Base-by-base conservation (phyloP, 2,329 filamentous ascomycete species). In the Sarocladium strictum region DNA sequence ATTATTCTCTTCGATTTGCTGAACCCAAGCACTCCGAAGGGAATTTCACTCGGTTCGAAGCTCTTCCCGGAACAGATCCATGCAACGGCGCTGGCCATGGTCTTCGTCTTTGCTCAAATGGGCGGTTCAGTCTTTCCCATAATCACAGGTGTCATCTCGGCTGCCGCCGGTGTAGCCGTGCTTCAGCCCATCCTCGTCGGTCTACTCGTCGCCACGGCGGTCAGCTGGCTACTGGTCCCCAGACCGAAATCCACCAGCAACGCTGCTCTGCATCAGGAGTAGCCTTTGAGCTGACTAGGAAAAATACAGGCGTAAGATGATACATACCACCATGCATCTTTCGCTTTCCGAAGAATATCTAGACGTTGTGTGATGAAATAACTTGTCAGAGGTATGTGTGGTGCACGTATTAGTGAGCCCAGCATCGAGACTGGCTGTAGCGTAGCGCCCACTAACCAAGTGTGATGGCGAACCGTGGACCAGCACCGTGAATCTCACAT, bases 101-200 rank as follows among this genome's bases (percentile, higher is more conserved):
- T 83, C 2, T 84, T 84, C 56, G 76, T 83, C 0, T 69, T 81
- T 19, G 78, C 78, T 0, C 80, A 83, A 60, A 71, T 79, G 3
- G 80, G 79, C 1, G 79, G 78, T 0, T 75, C 77, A 0, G 59
- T 81, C 0, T 83, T 83, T 55, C 80, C 81, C 0, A 74, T 79
- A 2, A 58, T 83, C 2, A 82, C 79, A 0, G 80, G 80, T 1
- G 62, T 81, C 1, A 69, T 83, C 12, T 77, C 77, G 0, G 63
- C 72, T 0, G 58, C 62, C 2, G 65, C 67, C 0, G 77, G 78
- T 0, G 78, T 81, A 0, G 64, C 68, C 1, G 71, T 78, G 0
- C 57, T 82, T 53, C 79, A 80, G 57, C 79, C 79, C 0, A 75
- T 82, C 15, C 64, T 81, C 1, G 72, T 79, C 9, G 76, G 66